Evolutionary conservation across 805 yeast genomes (phyloP).

Genomic region (Candida tammaniensis): DNA sequence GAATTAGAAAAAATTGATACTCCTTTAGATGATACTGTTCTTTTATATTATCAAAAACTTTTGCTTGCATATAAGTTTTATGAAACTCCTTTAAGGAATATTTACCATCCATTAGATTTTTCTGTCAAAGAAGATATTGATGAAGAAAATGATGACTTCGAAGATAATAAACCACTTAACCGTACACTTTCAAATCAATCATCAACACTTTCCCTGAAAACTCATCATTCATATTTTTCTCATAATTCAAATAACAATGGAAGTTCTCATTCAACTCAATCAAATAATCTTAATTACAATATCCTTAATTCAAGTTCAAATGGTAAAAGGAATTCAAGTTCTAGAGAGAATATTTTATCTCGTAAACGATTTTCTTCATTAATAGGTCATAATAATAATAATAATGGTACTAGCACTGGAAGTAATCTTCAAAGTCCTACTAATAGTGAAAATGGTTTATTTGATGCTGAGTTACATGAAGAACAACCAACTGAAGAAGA

Average conservation of each 20-base stretch:
- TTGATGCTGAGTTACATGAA: no score
- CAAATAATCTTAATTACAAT: constrained; percentile 2
- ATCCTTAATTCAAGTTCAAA: background rate
- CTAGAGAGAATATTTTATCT: constrained; percentile 10
- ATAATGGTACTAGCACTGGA: background rate
- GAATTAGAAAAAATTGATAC: constrained; percentile 13
- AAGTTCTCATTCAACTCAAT: constrained; percentile 3
- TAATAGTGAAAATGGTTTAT: constrained; percentile 4
- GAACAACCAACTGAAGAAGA: no score
- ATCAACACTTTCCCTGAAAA: constrained; percentile 12
- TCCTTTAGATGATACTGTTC: constrained; percentile 23
- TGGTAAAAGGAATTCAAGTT: constrained; percentile 7
- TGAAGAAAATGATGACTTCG: constrained; percentile 14
- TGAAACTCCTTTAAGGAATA: constrained; percentile 17
- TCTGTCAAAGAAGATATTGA: constrained; percentile 18
- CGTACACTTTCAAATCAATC: constrained; percentile 14
- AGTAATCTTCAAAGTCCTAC: constrained; percentile 1
- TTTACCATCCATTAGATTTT: background rate
- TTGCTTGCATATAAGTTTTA: constrained; percentile 32
- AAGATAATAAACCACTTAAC: constrained; percentile 11
- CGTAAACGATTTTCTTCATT: constrained; percentile 21
- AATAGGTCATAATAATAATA: constrained; percentile 3
- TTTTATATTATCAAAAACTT: constrained; percentile 29
- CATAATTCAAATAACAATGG: constrained; percentile 6
- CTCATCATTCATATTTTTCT: constrained; percentile 11